Evolutionary conservation across 75 land plant species (phyloP).

Genomic region (Ceratopteris richardii): DNA sequence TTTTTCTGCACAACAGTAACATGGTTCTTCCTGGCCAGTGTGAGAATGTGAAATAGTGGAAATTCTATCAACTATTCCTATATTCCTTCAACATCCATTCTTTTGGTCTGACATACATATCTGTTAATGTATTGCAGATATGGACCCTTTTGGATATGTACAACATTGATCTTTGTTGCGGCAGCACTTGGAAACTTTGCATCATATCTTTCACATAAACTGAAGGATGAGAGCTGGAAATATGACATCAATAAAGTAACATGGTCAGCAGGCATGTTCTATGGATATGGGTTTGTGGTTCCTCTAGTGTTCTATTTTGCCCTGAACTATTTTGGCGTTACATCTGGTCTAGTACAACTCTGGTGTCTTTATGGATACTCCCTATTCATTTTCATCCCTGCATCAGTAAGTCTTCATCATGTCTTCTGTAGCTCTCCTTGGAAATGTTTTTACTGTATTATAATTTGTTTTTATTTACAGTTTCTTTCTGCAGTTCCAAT

Average conservation of each 20-base stretch:
- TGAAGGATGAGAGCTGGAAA: conserved; percentile 65
- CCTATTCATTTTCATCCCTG: conserved; percentile 92
- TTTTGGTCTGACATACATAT: no score
- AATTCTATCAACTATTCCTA: no score
- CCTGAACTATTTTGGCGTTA: conserved; percentile 88
- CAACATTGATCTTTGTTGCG: conserved; percentile 97
- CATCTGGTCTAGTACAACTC: conserved; percentile 88
- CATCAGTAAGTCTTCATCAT: conserved; percentile 59
- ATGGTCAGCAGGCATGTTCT: conserved; percentile 95
- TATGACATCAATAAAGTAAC: conserved; percentile 94
- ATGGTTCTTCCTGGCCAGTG: no score
- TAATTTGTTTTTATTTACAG: conserved; percentile 28
- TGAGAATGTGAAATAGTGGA: no score
- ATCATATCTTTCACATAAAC: conserved; percentile 82
- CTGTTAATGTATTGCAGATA: conserved; percentile 54
- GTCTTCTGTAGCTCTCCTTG: background rate
- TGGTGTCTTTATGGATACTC: conserved; percentile 96
- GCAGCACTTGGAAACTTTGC: conserved; percentile 97
- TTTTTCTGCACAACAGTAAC: no score
- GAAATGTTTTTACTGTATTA: background rate
- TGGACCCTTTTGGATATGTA: conserved; percentile 99
- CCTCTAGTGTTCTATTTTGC: conserved; percentile 75
- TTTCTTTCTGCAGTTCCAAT: conserved; percentile 80
- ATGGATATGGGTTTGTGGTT: conserved; percentile 82
- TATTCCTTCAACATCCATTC: no score